Percentiles rank a stretch among this genome's conserved stretches.
Evolutionary conservation across 2,329 filamentous ascomycete genomes (phyloP).

Genomic region (Scedosporium dehoogii): DNA sequence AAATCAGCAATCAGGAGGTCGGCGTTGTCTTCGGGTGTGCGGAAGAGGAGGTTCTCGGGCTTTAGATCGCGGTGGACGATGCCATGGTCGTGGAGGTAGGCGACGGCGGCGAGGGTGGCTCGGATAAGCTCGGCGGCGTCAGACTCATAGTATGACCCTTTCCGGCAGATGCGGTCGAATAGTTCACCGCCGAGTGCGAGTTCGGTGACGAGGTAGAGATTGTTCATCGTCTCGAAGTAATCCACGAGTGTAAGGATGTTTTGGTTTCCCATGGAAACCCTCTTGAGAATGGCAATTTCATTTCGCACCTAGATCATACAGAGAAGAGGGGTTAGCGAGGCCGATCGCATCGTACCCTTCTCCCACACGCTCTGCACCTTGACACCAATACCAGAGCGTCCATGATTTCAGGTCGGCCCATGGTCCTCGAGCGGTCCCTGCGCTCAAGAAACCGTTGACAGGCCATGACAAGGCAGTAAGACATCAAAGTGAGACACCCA

Average conservation of each 20-base stretch:
- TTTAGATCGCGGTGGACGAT: conserved; percentile 98
- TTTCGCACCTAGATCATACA: conserved; percentile 63
- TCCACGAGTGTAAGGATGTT: conserved; percentile 97
- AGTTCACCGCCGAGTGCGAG: conserved; percentile 92
- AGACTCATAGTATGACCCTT: conserved; percentile 96
- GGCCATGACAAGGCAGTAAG: too few relatives aligned
- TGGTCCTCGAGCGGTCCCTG: too few relatives aligned
- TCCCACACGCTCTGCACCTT: too few relatives aligned
- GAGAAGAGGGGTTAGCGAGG: background rate
- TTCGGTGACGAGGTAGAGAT: conserved; percentile 95
- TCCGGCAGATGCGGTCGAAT: conserved; percentile 96
- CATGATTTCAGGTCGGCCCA: background rate
- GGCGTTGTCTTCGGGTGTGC: conserved; percentile 94
- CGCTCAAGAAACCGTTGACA: too few relatives aligned
- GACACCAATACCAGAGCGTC: too few relatives aligned
- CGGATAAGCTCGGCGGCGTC: conserved; percentile 93
- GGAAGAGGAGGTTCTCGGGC: conserved; percentile 92
- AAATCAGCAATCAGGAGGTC: conserved; percentile 97
- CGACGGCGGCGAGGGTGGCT: conserved; percentile 90
- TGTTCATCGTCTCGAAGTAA: conserved; percentile 99
- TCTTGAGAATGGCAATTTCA: conserved; percentile 94
- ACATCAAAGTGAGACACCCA: too few relatives aligned
- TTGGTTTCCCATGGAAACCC: conserved; percentile 97
- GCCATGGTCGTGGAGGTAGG: conserved; percentile 95
- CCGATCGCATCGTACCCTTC: background rate